Evolutionary conservation across 177 flowering plant genomes (phyloP), one percentile per base, ranked within the genome.

Genomic region (Tripterygium wilfordii): DNA sequence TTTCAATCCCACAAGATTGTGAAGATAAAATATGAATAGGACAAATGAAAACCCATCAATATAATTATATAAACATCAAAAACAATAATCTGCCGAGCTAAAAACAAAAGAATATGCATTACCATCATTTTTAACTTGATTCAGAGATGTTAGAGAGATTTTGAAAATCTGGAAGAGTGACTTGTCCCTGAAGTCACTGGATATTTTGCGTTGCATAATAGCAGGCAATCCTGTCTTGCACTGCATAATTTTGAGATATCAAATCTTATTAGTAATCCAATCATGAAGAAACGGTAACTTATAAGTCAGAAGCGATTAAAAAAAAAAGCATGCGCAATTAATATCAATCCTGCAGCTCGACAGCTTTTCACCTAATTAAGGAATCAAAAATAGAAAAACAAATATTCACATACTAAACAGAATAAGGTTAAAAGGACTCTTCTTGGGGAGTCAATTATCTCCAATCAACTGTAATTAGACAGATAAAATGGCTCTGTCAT

Each of bases 41-140:
- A 14, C 16, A n/a, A n/a, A 14, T 36, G 16, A 36, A 36, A 36
- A 16, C 7, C n/a, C n/a, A n/a, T n/a, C n/a, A n/a, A n/a, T n/a
- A n/a, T n/a, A 36, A 36, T n/a, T n/a, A 14, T 36, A n/a, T 14
- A 16, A 14, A 36, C 14, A 36, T 14, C 14, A 36, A 36, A 3
- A 36, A 36, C 39, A 8, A 36, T 9, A 36, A 36, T 7, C 16
- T 5, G 4, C 17, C 39, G 8, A 14, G 8, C 17, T n/a, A n/a
- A 36, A 12, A 12, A 16, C 16, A 39, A 20, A 10, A 39, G 42
- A 9, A 7, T 23, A 18, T 20, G 9, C n/a, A 12, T 49, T 49
- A 49, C 53, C 53, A 49, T 49, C 53, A 37, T 49, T 21, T 49
- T 49, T 49, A 1, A 49, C 30, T 36, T 38, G 42, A 19, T 15